Evolutionary conservation across 257 asterid genomes (phyloP).

Genomic region (Salvia rosmarinus): DNA sequence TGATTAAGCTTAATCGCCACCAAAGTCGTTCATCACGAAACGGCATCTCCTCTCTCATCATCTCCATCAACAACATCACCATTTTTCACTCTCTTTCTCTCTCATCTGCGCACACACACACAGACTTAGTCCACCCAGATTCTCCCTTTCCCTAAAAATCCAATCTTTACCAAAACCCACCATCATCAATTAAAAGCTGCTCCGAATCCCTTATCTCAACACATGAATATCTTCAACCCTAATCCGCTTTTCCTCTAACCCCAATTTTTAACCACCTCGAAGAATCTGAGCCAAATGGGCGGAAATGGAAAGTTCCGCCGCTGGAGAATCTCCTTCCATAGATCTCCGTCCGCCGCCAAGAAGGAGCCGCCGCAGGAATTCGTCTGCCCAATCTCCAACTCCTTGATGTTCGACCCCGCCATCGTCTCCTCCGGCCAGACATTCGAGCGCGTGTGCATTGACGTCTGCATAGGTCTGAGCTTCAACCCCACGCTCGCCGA

Average conservation of each 20-base stretch:
- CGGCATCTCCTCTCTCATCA: slow-evolving; percentile 18
- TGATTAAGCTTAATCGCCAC: too few relatives aligned
- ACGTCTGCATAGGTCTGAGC: slow-evolving; percentile 59
- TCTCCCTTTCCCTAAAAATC: slow-evolving; percentile 29
- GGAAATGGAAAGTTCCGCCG: slow-evolving; percentile 57
- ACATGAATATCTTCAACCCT: slow-evolving; percentile 34
- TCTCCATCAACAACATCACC: background rate
- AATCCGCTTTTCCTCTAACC: background rate
- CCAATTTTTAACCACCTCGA: background rate
- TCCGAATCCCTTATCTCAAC: slow-evolving; percentile 2
- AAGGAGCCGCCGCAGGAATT: slow-evolving; percentile 55
- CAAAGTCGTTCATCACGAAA: slow-evolving; percentile 13
- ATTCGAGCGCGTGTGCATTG: slow-evolving; percentile 65
- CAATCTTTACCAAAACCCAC: slow-evolving; percentile 25
- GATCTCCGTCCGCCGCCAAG: slow-evolving; percentile 20
- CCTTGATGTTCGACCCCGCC: slow-evolving; percentile 79
- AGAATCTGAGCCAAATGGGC: slow-evolving; percentile 41
- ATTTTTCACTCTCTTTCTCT: slow-evolving; percentile 17
- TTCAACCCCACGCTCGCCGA: slow-evolving; percentile 64
- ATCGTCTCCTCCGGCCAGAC: slow-evolving; percentile 89
- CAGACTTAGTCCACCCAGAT: slow-evolving; percentile 34
- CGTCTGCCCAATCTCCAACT: slow-evolving; percentile 73
- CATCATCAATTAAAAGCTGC: slow-evolving; percentile 21
- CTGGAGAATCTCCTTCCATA: slow-evolving; percentile 54
- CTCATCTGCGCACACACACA: slow-evolving; percentile 18